A percentile compares a stretch with the other conserved stretches of the same genome.
Conservation (phyloP, 2,329 filamentous ascomycete species). For the Helminthosporium solani region DNA sequence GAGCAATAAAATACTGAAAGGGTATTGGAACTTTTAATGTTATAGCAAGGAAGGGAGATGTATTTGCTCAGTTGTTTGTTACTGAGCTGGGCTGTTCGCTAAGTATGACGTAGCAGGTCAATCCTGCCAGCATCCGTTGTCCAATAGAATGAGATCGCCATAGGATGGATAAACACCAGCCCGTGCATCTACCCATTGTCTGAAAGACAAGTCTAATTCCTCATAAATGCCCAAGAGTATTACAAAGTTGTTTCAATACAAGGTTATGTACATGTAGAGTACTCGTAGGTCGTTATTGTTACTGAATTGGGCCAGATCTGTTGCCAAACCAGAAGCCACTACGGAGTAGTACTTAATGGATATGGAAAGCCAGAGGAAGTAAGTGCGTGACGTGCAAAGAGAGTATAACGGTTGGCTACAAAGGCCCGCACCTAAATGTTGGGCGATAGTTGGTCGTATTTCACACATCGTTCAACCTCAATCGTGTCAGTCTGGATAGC, state of each 20-base stretch:
- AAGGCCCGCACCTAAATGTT: constrained; percentile 62
- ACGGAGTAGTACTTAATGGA: no score
- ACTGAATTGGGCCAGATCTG: no score
- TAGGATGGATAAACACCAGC: neutral
- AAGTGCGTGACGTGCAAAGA: no score
- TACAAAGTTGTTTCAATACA: no score
- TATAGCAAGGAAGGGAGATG: constrained; percentile 1
- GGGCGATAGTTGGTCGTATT: constrained; percentile 83
- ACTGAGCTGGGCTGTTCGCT: constrained; percentile 6
- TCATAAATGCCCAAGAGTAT: no score
- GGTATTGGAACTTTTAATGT: no score
- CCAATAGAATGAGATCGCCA: neutral
- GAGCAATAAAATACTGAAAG: neutral
- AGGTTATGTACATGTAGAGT: no score
- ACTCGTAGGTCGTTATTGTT: no score
- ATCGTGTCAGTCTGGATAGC: constrained; percentile 2
- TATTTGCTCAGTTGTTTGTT: constrained; percentile 9
- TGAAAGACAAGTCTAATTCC: neutral
- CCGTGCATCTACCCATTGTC: no score
- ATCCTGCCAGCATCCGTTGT: neutral
- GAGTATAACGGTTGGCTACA: no score
- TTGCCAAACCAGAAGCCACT: no score
- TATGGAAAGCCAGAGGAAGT: no score
- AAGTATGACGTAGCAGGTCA: constrained; percentile 11
- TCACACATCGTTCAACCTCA: constrained; percentile 83